Base-by-base conservation (phyloP, 192 early-diverging fungal species). In the Geosiphon pyriformis region DNA sequence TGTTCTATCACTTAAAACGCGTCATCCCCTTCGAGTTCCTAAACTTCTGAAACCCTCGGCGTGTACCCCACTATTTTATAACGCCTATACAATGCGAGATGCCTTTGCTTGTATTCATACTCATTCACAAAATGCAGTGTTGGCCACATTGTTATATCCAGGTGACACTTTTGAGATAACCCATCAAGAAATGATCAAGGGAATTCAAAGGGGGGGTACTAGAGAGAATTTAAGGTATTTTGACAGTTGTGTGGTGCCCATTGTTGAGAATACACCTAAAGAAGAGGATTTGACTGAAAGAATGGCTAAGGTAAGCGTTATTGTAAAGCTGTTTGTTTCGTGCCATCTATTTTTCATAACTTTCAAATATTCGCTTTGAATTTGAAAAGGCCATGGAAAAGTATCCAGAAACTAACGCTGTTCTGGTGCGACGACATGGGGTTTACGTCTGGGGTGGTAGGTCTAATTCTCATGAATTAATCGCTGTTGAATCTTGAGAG, bases 111-210 rank as follows among this genome's bases (percentile, higher is more conserved):
- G 94, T 80, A 94, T 98, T 71, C 94, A 98, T 73, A 95, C 94
- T 3, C 96, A 98, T 77, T 96, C 94, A 31, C 93, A 95, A 72
- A 81, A 92, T 70, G 96, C 96, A 1, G 93, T 98, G 22, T 88
- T 98, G 87, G 93, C 77, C 3, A 96, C 96, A 0, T 72, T 98
- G 70, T 72, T 98, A 42, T 93, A 81, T 63, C 55, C 77, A 12
- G 87, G 87, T 10, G 77, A 84, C 6, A 83, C 80, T 51, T 98
- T 98, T 77, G 72, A 73, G 12, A 95, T 98, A 60, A 91, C 92
- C 8, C 92, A 96, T 74, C 94, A 96, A 72, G 96, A 98, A 72
- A 98, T 98, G 96, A 98, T 98, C 79, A 98, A 98, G 79, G 96
- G 96, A 4, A 98, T 98, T 55, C 78, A 89, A 26, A 80, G 83